phyloP scores from a whole-genome alignment of 768 basidiomycete genomes.

The Trametes gibbosa region DNA sequence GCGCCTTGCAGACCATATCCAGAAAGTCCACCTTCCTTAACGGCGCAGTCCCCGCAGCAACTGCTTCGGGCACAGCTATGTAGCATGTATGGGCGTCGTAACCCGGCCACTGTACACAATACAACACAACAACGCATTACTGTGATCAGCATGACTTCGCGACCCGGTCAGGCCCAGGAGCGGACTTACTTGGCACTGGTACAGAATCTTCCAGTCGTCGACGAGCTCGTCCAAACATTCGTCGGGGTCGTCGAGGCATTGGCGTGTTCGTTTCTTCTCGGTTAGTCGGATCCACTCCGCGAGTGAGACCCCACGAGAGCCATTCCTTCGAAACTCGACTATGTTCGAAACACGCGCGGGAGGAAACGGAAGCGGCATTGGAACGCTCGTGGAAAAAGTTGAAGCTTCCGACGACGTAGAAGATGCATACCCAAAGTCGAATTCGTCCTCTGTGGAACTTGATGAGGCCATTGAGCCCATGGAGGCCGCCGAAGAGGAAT shows the following conservation, averaged over 20 bases:
- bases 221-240: slow-evolving; percentile 6
- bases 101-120: slow-evolving; percentile 12
- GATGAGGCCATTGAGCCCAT: neutral
- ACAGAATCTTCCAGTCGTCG: neutral
- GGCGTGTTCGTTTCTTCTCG: neutral
- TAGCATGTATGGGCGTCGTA: slow-evolving; percentile 10
- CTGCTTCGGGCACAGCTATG: neutral
- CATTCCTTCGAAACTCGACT: neutral
- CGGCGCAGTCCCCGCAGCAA: neutral
- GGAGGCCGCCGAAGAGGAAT: neutral
- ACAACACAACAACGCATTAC: neutral
- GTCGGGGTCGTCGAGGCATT: neutral
- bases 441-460: neutral
- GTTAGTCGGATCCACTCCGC: slow-evolving; percentile 4
- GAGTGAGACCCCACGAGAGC: neutral
- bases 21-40: slow-evolving; percentile 11
- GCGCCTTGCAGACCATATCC: slow-evolving; percentile 9
- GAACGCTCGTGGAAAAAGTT: neutral
- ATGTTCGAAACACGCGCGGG: neutral
- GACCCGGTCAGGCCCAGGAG: neutral
- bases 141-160: neutral
- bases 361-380: slow-evolving; percentile 1
- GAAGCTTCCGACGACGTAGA: neutral
- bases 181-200: slow-evolving; percentile 9
- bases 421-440: neutral